These are phyloP conservation scores for Ormosia emarginata DNA, from an alignment of 306 rosid species.

Conservation along the genomic window DNA sequence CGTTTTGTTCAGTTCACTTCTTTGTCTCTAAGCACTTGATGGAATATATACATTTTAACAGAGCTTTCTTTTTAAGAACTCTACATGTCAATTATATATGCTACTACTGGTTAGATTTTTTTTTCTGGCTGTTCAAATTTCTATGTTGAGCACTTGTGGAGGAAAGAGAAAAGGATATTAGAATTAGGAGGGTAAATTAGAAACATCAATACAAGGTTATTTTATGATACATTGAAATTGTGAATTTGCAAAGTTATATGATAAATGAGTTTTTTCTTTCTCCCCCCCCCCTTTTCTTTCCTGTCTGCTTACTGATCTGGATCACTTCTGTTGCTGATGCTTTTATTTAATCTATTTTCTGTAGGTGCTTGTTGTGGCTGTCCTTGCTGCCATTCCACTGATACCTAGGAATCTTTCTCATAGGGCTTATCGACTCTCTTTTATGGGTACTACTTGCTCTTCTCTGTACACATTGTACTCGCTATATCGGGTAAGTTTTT, in stretches of 20 bases:
- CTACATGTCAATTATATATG: no score
- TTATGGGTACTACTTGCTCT: slow-evolving; percentile 85
- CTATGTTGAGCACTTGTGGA: no score
- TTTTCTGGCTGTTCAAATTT: no score
- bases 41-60: no score
- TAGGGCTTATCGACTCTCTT: slow-evolving; percentile 87
- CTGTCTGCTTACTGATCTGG: not conserved
- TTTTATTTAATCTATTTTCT: not conserved
- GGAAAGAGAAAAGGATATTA: no score
- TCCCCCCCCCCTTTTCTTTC: not conserved
- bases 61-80: no score
- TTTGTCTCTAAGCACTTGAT: no score
- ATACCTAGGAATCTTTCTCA: slow-evolving; percentile 72
- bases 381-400: slow-evolving; percentile 78
- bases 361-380: slow-evolving; percentile 87
- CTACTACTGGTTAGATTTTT: no score
- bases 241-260: not conserved
- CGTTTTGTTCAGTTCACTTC: no score
- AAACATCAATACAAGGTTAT: not conserved
- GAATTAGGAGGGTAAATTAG: no score
- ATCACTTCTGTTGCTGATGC: slow-evolving; percentile 18
- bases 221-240: not conserved
- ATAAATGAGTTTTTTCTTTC: not conserved
- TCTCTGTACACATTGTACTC: slow-evolving; percentile 77
- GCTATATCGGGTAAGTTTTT: slow-evolving; percentile 60